phyloP scores from a whole-genome alignment of 441 rosid species.

The Geranium incanum region DNA sequence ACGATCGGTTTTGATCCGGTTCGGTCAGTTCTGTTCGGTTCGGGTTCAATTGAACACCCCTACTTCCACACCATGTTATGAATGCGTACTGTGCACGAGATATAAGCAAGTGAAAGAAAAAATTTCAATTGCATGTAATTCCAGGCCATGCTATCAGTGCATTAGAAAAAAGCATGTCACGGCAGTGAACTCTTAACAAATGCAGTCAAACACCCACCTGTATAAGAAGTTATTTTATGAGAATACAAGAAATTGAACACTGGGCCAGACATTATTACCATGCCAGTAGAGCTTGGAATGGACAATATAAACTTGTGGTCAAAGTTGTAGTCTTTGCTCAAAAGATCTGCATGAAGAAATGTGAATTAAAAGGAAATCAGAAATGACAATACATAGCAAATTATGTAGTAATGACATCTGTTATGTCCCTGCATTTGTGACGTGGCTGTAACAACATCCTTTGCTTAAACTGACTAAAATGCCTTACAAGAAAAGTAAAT shows the following conservation, averaged over 20 bases:
- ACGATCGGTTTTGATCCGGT: too few relatives aligned
- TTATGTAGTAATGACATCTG: neutral
- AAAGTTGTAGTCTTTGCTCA: conserved; percentile 64
- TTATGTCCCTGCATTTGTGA: too few relatives aligned
- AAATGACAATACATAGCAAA: conserved; percentile 6
- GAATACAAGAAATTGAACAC: neutral
- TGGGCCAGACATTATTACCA: conserved; percentile 39
- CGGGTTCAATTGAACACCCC: too few relatives aligned
- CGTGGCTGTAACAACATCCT: neutral
- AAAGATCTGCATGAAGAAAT: conserved; percentile 46
- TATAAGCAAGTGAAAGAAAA: too few relatives aligned
- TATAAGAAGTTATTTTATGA: neutral
- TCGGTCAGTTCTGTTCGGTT: too few relatives aligned
- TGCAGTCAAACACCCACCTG: neutral
- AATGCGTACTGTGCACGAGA: too few relatives aligned
- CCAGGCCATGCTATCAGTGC: neutral
- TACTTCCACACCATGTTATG: too few relatives aligned
- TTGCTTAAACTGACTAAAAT: neutral
- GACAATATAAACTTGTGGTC: conserved; percentile 66
- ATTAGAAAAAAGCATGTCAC: neutral
- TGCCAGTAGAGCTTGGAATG: conserved; percentile 46
- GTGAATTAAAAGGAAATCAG: conserved; percentile 11
- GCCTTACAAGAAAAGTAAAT: neutral
- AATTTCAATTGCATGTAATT: too few relatives aligned
- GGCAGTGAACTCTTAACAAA: neutral